Conservation (phyloP, 23 red algal species). For the Gracilaria domingensis region DNA sequence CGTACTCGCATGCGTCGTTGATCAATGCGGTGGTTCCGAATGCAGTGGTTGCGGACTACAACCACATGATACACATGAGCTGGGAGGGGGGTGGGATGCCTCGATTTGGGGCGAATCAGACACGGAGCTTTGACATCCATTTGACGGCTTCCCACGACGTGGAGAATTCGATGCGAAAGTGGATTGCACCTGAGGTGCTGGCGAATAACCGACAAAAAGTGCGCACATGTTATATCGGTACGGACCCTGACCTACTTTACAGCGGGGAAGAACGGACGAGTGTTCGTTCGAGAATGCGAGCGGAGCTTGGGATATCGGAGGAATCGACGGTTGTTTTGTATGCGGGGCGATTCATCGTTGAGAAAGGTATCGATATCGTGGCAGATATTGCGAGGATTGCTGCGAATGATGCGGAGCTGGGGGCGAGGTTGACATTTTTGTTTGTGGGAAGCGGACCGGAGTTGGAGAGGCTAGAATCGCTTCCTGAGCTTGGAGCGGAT, state of each 20-base stretch:
- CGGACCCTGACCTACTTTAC: conserved; percentile 38
- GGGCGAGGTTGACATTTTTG: conserved; percentile 29
- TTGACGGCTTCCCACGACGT: conserved; percentile 61
- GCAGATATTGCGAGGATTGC: conserved; percentile 33
- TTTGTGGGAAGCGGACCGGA: conserved; percentile 64
- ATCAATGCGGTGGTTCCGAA: conserved; percentile 33
- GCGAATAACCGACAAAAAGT: conserved; percentile 36
- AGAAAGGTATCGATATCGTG: conserved; percentile 70
- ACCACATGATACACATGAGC: conserved; percentile 69
- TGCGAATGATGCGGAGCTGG: conserved; percentile 9
- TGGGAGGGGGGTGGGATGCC: conserved; percentile 76
- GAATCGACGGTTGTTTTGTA: conserved; percentile 49
- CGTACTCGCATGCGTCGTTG: conserved; percentile 51
- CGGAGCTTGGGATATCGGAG: conserved; percentile 37
- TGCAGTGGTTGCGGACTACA: conserved; percentile 56
- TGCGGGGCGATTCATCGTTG: conserved; percentile 65
- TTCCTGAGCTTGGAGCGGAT: conserved; percentile 22
- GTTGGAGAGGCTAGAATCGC: not conserved
- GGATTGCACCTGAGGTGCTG: conserved; percentile 43
- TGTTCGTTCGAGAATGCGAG: conserved; percentile 38
- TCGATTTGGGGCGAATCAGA: conserved; percentile 57
- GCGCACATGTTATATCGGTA: conserved; percentile 67
- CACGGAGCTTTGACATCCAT: conserved; percentile 52
- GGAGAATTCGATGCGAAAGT: conserved; percentile 54
- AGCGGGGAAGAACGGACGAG: conserved; percentile 10